Conservation (phyloP, 2,329 filamentous ascomycete genomes). For the Ophiostoma ips region DNA sequence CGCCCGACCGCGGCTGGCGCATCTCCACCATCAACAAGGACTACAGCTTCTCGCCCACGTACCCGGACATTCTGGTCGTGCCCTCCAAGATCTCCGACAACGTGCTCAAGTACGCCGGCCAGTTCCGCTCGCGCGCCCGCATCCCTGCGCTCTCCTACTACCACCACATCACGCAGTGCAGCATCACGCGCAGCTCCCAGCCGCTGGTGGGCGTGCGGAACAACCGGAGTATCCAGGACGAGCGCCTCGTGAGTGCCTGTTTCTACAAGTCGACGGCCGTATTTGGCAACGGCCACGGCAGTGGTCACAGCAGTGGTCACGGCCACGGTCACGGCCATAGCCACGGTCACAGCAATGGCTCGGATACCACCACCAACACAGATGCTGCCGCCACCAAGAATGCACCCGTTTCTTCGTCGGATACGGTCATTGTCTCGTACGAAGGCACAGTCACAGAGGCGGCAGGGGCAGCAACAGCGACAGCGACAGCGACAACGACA, state of each 20-base stretch:
- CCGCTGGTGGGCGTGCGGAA: constrained; percentile 74
- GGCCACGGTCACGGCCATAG: not conserved
- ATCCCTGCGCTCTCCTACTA: constrained; percentile 87
- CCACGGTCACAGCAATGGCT: constrained; percentile 9
- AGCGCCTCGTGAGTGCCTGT: constrained; percentile 82
- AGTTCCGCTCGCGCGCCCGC: constrained; percentile 75
- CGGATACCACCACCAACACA: not conserved
- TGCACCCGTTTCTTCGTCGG: not conserved
- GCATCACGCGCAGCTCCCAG: constrained; percentile 88
- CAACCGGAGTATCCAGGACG: constrained; percentile 89
- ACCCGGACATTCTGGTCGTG: constrained; percentile 72
- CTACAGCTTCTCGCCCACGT: constrained; percentile 84
- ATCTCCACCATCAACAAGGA: constrained; percentile 81
- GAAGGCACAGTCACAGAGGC: not conserved
- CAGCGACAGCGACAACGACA: constrained; percentile 16
- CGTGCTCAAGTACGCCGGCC: constrained; percentile 81
- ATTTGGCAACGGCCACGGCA: constrained; percentile 18
- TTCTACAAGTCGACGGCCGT: constrained; percentile 55
- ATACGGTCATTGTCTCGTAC: constrained; percentile 2
- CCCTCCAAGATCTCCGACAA: constrained; percentile 91
- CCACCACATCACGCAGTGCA: constrained; percentile 94
- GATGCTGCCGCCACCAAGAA: constrained; percentile 8
- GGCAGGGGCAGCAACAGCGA: constrained; percentile 17
- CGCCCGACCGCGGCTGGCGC: constrained; percentile 69
- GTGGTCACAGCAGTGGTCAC: not conserved